A percentile compares a stretch with the other conserved stretches of the same genome.
Conservation (phyloP, 2,329 filamentous ascomycete genomes). For the Clarireedia hainanense region DNA sequence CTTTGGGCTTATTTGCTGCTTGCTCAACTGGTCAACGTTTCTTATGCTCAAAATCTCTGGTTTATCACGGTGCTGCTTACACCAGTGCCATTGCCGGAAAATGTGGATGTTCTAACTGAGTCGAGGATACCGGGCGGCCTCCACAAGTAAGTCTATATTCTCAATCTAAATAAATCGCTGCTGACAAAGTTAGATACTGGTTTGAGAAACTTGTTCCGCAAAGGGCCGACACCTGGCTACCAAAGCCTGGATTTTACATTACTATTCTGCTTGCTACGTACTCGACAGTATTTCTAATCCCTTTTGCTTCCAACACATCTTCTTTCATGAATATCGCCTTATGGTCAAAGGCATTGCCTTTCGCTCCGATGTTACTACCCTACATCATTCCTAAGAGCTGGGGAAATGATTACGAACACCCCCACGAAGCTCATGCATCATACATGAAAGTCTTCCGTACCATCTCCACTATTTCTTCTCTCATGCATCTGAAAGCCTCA, state of each 20-base stretch:
- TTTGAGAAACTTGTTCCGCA: conserved; percentile 32
- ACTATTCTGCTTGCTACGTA: conserved; percentile 31
- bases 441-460: conserved; percentile 41
- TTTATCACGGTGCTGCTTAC: conserved; percentile 50
- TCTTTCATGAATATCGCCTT: conserved; percentile 32
- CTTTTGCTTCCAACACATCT: conserved; percentile 34
- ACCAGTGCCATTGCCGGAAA: conserved; percentile 38
- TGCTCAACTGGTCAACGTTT: conserved; percentile 51
- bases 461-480: conserved; percentile 36
- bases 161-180: neutral
- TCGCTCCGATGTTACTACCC: conserved; percentile 39
- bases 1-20: conserved; percentile 49
- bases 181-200: conserved; percentile 22
- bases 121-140: neutral
- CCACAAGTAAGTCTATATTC: conserved; percentile 1
- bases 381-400: conserved; percentile 41
- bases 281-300: conserved; percentile 31
- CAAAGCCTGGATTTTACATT: conserved; percentile 32
- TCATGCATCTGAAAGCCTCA: conserved; percentile 40
- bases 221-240: conserved; percentile 39
- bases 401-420: conserved; percentile 38
- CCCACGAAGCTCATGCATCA: conserved; percentile 32
- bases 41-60: conserved; percentile 57
- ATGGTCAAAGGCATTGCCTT: conserved; percentile 33
- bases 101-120: conserved; percentile 20